phyloP scores from a whole-genome alignment of 805 yeast genomes.

The Candida awuae region DNA sequence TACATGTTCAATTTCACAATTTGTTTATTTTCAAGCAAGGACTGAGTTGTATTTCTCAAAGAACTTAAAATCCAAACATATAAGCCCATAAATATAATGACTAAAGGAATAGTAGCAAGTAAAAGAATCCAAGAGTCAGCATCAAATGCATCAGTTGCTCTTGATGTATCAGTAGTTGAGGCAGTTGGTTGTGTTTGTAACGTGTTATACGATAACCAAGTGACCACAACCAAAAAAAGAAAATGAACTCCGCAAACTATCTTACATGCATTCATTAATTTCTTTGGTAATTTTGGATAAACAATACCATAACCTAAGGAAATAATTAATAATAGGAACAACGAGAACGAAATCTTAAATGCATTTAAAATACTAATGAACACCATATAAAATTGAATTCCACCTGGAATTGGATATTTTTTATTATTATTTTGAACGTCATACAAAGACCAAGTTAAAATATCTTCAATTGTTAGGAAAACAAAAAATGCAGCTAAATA shows the following conservation, averaged over 20 bases:
- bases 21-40: conserved; percentile 79
- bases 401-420: conserved; percentile 28
- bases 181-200: conserved; percentile 28
- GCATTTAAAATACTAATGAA: conserved; percentile 75
- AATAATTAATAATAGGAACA: conserved; percentile 78
- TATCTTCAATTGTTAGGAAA: conserved; percentile 75
- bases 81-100: conserved; percentile 59
- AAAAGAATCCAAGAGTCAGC: conserved; percentile 40
- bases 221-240: conserved; percentile 44
- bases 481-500: conserved; percentile 81
- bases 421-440: conserved; percentile 62
- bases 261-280: conserved; percentile 64
- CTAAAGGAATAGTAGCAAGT: conserved; percentile 62
- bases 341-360: conserved; percentile 75
- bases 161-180: conserved; percentile 27
- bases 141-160: conserved; percentile 43
- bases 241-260: conserved; percentile 51
- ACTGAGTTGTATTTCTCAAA: conserved; percentile 63
- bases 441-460: conserved; percentile 86
- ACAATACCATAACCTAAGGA: conserved; percentile 94
- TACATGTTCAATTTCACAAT: conserved; percentile 85
- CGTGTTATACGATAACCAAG: conserved; percentile 36
- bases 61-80: conserved; percentile 70
- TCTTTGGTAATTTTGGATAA: conserved; percentile 70
- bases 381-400: conserved; percentile 64